These are phyloP conservation scores for Phytophthora agathidicida DNA, from an alignment of 352 stramenopile genomes.

Conservation along the genomic window DNA sequence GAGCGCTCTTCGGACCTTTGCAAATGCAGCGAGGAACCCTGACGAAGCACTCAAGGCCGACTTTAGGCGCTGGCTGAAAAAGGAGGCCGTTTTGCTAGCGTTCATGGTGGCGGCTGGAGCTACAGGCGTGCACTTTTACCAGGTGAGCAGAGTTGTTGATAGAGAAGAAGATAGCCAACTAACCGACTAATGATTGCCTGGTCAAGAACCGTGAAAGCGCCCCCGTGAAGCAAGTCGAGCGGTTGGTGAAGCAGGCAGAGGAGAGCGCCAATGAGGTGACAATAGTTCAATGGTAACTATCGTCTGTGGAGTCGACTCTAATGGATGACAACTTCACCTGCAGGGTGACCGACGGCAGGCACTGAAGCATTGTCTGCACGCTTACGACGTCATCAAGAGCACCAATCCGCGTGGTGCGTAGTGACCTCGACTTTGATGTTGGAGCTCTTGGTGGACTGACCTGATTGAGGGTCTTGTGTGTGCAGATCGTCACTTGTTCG, in stretches of 20 bases:
- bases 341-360: slow-evolving; percentile 56
- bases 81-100: slow-evolving; percentile 54
- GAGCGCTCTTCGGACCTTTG: slow-evolving; percentile 9
- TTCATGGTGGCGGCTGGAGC: slow-evolving; percentile 52
- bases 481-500: slow-evolving; percentile 79
- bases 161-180: neutral
- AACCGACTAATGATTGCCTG: slow-evolving; percentile 8
- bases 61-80: slow-evolving; percentile 65
- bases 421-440: neutral
- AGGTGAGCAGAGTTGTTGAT: slow-evolving; percentile 46
- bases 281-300: too few species aligned
- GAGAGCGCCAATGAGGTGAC: slow-evolving; percentile 53
- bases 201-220: slow-evolving; percentile 64
- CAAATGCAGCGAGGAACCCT: slow-evolving; percentile 18
- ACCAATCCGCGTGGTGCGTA: slow-evolving; percentile 66
- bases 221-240: slow-evolving; percentile 59
- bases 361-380: slow-evolving; percentile 70
- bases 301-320: neutral
- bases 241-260: slow-evolving; percentile 54
- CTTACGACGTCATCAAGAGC: slow-evolving; percentile 65
- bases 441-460: neutral
- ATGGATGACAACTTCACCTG: neutral
- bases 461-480: too few species aligned
- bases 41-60: slow-evolving; percentile 67
- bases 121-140: slow-evolving; percentile 70